Conservation (phyloP, 2,329 filamentous ascomycete species). For the Penicillium sp. region DNA sequence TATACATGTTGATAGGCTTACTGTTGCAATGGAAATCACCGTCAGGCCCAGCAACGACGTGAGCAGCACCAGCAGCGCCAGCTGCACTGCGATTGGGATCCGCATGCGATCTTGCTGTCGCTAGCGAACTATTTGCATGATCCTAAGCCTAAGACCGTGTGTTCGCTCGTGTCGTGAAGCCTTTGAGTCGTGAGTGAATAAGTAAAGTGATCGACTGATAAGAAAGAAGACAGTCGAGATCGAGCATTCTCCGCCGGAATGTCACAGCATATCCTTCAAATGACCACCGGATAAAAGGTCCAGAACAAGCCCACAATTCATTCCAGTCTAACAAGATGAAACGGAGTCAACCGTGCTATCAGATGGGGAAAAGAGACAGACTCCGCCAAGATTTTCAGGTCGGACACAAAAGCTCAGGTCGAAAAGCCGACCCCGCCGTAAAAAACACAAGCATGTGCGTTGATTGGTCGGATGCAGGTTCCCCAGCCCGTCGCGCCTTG, state of each 20-base stretch:
- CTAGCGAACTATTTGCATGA: background rate
- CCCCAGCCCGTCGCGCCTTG: background rate
- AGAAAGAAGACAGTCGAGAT: background rate
- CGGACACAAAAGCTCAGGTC: background rate
- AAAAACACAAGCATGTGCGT: too few species aligned
- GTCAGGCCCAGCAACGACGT: constrained; percentile 70
- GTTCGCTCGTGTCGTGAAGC: too few species aligned
- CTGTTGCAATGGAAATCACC: constrained; percentile 68
- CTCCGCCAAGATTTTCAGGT: background rate
- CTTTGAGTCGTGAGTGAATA: too few species aligned
- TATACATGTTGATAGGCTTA: too few species aligned
- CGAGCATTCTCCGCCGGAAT: background rate
- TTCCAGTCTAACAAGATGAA: background rate
- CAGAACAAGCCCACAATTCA: background rate
- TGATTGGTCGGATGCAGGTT: background rate
- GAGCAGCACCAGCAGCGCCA: constrained; percentile 73
- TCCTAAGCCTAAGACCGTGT: too few species aligned
- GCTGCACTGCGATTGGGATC: constrained; percentile 82
- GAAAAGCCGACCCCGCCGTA: background rate
- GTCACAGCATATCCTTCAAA: background rate
- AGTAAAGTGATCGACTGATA: background rate
- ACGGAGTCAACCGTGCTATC: background rate
- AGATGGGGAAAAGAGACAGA: background rate
- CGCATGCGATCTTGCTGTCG: constrained; percentile 56
- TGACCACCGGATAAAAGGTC: background rate